phyloP scores from a whole-genome alignment of 768 basidiomycete genomes.

The Lyophyllum atratum region DNA sequence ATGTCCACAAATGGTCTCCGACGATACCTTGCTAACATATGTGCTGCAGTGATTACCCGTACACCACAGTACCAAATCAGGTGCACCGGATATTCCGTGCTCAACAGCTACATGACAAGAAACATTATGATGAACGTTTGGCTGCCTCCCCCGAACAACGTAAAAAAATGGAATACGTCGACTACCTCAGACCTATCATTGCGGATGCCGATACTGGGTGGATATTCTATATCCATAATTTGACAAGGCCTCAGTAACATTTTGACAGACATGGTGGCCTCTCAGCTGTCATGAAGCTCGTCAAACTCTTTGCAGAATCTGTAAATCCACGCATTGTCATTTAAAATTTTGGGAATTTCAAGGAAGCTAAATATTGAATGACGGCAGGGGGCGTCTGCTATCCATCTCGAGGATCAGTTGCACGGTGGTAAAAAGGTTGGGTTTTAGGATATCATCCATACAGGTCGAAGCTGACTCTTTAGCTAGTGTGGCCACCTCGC shows the following conservation, averaged over 20 bases:
- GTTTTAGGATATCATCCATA: not conserved
- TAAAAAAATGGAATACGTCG: slow-evolving; percentile 73
- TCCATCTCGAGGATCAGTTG: slow-evolving; percentile 93
- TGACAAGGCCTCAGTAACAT: slow-evolving; percentile 6
- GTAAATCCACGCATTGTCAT: slow-evolving; percentile 35
- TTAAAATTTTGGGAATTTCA: not conserved
- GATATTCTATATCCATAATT: slow-evolving; percentile 17
- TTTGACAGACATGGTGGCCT: slow-evolving; percentile 78
- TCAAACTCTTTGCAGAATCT: slow-evolving; percentile 93
- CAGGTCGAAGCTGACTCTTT: not conserved
- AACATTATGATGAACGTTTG: slow-evolving; percentile 88
- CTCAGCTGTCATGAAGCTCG: slow-evolving; percentile 94
- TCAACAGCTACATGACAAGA: slow-evolving; percentile 90
- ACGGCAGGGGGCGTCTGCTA: slow-evolving; percentile 76
- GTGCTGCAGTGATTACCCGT: slow-evolving; percentile 79
- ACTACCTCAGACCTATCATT: slow-evolving; percentile 91
- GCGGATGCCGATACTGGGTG: slow-evolving; percentile 96
- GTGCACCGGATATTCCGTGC: slow-evolving; percentile 91
- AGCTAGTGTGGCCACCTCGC: slow-evolving; percentile 81
- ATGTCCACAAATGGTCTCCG: slow-evolving; percentile 35
- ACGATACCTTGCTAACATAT: not conserved
- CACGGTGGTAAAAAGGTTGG: slow-evolving; percentile 89
- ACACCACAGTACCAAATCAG: slow-evolving; percentile 95
- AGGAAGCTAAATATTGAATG: not conserved
- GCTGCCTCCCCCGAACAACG: slow-evolving; percentile 62